Percentiles rank a stretch among this genome's conserved stretches.
Conservation (phyloP, 768 basidiomycete genomes). For the Lactarius vividus region DNA sequence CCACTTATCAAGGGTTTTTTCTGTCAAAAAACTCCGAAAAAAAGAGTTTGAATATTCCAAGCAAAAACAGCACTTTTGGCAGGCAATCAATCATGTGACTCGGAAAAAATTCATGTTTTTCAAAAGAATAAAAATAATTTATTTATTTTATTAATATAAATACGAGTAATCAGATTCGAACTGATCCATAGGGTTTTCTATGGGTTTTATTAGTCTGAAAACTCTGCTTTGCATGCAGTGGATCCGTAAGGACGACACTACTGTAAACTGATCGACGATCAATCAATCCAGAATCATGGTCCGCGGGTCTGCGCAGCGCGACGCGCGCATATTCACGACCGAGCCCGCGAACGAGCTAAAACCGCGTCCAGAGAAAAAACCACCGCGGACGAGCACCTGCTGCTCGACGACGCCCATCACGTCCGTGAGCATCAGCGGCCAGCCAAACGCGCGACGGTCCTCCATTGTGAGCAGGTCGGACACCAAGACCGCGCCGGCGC, state of each 20-base stretch:
- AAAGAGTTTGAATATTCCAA: too few relatives aligned
- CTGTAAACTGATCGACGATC: constrained; percentile 15
- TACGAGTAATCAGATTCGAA: too few relatives aligned
- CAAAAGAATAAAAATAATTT: too few relatives aligned
- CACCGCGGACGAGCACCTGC: constrained; percentile 35
- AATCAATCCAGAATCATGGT: constrained; percentile 37
- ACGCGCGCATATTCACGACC: constrained; percentile 39
- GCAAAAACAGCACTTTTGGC: too few relatives aligned
- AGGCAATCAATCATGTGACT: too few relatives aligned
- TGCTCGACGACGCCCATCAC: constrained; percentile 44
- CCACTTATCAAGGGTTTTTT: too few relatives aligned
- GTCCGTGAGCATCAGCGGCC: constrained; percentile 44
- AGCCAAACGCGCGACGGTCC: constrained; percentile 40
- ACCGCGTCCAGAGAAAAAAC: constrained; percentile 40
- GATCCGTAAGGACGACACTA: neutral
- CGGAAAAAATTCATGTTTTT: too few relatives aligned
- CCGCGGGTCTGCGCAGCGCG: constrained; percentile 38
- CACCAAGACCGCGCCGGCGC: constrained; percentile 41
- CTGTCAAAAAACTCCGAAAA: too few relatives aligned
- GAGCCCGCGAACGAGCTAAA: constrained; percentile 41
- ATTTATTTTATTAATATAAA: too few relatives aligned
- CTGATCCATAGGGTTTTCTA: too few relatives aligned
- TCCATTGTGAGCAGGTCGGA: constrained; percentile 42
- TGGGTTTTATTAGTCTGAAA: too few relatives aligned
- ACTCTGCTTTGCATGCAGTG: too few relatives aligned